Percentiles rank a stretch among this genome's conserved stretches.
Evolutionary conservation across 495 filamentous ascomycete genomes (phyloP).

Genomic region (Penicillium nucicola): DNA sequence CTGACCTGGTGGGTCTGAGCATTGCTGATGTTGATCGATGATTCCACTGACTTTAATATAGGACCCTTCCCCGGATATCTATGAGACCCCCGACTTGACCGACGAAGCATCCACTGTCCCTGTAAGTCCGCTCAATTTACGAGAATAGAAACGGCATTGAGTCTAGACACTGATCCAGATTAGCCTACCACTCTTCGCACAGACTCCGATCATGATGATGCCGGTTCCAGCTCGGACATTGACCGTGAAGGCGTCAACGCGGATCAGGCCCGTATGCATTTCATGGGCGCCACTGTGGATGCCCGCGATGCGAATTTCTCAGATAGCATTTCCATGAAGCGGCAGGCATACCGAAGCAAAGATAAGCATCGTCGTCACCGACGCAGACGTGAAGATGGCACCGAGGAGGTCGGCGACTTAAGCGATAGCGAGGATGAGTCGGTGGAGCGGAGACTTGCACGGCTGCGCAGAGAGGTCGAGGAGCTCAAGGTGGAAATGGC

Average conservation of each 20-base stretch:
- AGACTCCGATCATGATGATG: slow-evolving; percentile 59
- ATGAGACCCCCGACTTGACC: slow-evolving; percentile 88
- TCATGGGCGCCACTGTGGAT: slow-evolving; percentile 70
- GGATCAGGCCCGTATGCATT: slow-evolving; percentile 73
- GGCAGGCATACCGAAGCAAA: slow-evolving; percentile 76
- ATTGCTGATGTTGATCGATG: background rate
- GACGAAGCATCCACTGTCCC: slow-evolving; percentile 84
- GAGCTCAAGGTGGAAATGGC: slow-evolving; percentile 68
- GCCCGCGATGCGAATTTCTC: slow-evolving; percentile 77
- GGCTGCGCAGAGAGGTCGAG: slow-evolving; percentile 72
- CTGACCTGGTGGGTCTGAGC: slow-evolving; percentile 66
- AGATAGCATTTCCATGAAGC: slow-evolving; percentile 71
- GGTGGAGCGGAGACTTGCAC: slow-evolving; percentile 71
- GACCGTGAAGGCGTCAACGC: slow-evolving; percentile 70
- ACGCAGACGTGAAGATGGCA: slow-evolving; percentile 50
- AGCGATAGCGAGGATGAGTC: slow-evolving; percentile 71
- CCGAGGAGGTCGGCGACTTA: slow-evolving; percentile 59
- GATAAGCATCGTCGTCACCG: slow-evolving; percentile 50
- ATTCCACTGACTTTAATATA: slow-evolving; percentile 30
- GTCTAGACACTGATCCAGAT: slow-evolving; percentile 8
- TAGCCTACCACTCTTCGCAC: slow-evolving; percentile 65
- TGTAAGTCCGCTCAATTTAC: slow-evolving; percentile 41
- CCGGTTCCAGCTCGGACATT: slow-evolving; percentile 57
- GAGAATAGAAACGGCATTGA: background rate
- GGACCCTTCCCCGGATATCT: slow-evolving; percentile 90